Evolutionary conservation across 2,329 filamentous ascomycete species (phyloP), one percentile per base, ranked within the genome.

Genomic region (Chrysosporium queenslandicum): DNA sequence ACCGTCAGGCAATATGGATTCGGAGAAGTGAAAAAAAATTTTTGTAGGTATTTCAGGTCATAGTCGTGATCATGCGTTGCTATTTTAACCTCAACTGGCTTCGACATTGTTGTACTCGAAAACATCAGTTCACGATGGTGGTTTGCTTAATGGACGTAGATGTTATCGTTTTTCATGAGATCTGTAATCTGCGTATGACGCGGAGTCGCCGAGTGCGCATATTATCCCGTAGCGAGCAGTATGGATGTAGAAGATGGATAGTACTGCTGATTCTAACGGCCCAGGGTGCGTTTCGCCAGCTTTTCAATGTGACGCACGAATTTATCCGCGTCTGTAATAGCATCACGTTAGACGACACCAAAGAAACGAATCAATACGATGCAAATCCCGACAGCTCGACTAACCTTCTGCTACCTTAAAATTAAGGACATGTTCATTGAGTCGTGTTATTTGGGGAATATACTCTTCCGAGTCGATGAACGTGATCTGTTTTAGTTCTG

Each of bases 401-500:
- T 40, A 3, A 71, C 70, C 68, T 25, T 55, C 51, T 20, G 57
- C 50, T 36, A 55, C 61, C 45, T 56, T 63, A 53, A 75, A 75
- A 11, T 62, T 64, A 23, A 75, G 54, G 18, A 70, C 55, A 58
- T 72, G 67, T 41, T 69, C 66, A 3, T 70, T 71, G 14, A 60
- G 59, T 1, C 55, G 23, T 1, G 63, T 68, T 16, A 59, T 58
- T 27, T 66, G 69, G 9, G 72, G 70, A 14, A 58, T 63, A 60
- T 80, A 82, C 3, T 74, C 70, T 0, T 73, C 62, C 18, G 74
- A 72, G 40, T 56, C 46, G 43, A 66, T 66, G 58, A 82, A 79
- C 14, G 80, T 66, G 51, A 74, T 75, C 2, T 74, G 75, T 42
- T 72, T 71, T 27, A 80, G 64, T 43, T 76, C 69, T n/a, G 69